These are phyloP conservation scores for Chaetomidium leptoderma DNA, from an alignment of 495 filamentous ascomycete genomes.

Conservation along the genomic window DNA sequence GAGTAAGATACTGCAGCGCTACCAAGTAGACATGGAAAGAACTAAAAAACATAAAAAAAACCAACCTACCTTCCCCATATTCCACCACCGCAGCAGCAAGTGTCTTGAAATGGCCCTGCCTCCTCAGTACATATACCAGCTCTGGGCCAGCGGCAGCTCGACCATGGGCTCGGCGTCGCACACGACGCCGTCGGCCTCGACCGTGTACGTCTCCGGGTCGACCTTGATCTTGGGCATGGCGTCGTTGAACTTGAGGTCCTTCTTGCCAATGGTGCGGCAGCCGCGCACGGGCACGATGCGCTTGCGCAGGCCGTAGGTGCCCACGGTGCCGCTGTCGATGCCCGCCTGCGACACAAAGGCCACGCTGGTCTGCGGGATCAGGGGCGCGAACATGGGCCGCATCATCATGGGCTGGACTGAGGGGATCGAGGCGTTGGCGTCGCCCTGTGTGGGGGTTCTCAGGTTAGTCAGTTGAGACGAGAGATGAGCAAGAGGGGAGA, in stretches of 20 bases:
- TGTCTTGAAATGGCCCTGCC: not conserved
- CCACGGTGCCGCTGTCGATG: constrained; percentile 60
- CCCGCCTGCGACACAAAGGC: constrained; percentile 78
- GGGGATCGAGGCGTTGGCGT: constrained; percentile 90
- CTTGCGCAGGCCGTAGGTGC: constrained; percentile 70
- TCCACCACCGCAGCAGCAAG: not conserved
- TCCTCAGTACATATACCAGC: constrained; percentile 68
- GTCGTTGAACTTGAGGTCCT: constrained; percentile 93
- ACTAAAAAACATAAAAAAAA: too few species aligned
- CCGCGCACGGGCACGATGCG: constrained; percentile 75
- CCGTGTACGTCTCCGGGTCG: constrained; percentile 85
- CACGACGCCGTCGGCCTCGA: constrained; percentile 78
- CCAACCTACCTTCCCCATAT: not conserved
- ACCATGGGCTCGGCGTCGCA: constrained; percentile 72
- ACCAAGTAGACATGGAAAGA: too few species aligned
- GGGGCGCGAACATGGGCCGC: constrained; percentile 79
- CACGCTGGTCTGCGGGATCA: constrained; percentile 68
- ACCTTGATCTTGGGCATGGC: constrained; percentile 87
- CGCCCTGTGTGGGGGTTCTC: constrained; percentile 55
- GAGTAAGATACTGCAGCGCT: too few species aligned
- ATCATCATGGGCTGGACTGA: constrained; percentile 83
- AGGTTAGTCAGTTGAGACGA: not conserved
- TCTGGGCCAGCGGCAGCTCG: constrained; percentile 75
- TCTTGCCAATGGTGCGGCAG: constrained; percentile 78
- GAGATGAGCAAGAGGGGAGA: not conserved